Conservation (phyloP, 495 filamentous ascomycete genomes). For the Ascodesmis nigricans region DNA sequence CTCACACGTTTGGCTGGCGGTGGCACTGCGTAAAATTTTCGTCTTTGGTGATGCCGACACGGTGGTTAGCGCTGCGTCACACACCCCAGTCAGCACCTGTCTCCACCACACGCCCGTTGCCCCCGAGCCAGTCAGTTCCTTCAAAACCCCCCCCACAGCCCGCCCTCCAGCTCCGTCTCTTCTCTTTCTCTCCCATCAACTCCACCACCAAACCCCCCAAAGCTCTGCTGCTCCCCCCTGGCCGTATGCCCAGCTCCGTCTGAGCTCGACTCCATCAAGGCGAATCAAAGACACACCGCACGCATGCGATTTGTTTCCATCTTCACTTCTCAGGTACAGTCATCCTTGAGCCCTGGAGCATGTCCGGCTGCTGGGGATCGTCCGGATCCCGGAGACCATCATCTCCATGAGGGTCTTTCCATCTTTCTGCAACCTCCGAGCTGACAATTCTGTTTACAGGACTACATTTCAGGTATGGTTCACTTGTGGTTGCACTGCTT, state of each 20-base stretch:
- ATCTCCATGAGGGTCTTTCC: conserved; percentile 4
- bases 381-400: conserved; percentile 4
- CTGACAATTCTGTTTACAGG: conserved; percentile 29
- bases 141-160: too few relatives aligned
- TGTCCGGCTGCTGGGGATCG: background rate
- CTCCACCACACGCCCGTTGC: too few relatives aligned
- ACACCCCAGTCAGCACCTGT: too few relatives aligned
- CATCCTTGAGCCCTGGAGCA: conserved; percentile 3
- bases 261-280: background rate
- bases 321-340: conserved; percentile 88
- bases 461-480: conserved; percentile 76
- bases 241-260: too few relatives aligned
- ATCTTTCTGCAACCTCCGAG: conserved; percentile 5
- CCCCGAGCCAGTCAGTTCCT: too few relatives aligned
- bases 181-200: background rate
- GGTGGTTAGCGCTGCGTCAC: too few relatives aligned
- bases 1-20: too few relatives aligned
- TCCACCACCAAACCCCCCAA: background rate
- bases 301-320: conserved; percentile 89
- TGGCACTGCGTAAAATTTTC: too few relatives aligned
- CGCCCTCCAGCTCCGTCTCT: background rate
- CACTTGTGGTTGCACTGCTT: background rate
- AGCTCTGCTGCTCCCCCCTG: too few relatives aligned
- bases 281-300: conserved; percentile 24
- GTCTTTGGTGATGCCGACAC: too few relatives aligned